Base-by-base conservation (phyloP, 169 alveolate species). In the Eimeria falciformis region DNA sequence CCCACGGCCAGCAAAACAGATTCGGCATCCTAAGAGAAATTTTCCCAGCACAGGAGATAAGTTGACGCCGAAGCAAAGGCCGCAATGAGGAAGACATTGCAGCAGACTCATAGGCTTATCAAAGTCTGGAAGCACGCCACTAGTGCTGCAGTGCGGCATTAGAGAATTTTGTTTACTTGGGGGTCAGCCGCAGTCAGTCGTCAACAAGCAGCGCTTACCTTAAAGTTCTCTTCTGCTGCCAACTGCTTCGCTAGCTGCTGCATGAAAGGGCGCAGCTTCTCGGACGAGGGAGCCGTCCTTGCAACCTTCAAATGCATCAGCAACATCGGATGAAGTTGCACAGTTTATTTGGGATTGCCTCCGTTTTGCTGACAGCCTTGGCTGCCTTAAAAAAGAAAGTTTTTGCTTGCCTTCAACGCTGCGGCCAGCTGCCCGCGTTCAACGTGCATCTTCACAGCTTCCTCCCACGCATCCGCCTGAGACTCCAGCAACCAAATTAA, bases 241-340 rank as follows among this genome's bases (percentile, higher is more conserved):
- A 69, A 27, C n/a, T 69, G 81, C 3, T 69, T 9, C 23, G 81
- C 81, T 5, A 69, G 81, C 81, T 40, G 43, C 81, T 69, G 81
- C 81, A 69, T 12, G n/a, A 69, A 69, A 23, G 81, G 81, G 11
- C 43, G 29, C 50, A 69, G 18, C 21, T 69, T 40, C 9, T 69
- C 43, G 43, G n/a, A n/a, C 11, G 29, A 27, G 23, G 81, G 50
- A 0, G 81, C 81, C n/a, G 25, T 69, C 12, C 43, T 27, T 0
- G 50, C 81, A 4, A 69, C 50, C 81, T 69, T 3, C 18, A 62
- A 37, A 33, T 33, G 40, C 40, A 33, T 33, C 40, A 33, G 40
- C 40, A 33, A 2, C 40, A 33, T 33, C 40, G 40, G 40, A 33
- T 1, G 40, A 33, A 33, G 17, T 4, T 33, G 29, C 73, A 62